Base-by-base conservation (phyloP, 179 eudicot genomes). In the Drosera spatulata region DNA sequence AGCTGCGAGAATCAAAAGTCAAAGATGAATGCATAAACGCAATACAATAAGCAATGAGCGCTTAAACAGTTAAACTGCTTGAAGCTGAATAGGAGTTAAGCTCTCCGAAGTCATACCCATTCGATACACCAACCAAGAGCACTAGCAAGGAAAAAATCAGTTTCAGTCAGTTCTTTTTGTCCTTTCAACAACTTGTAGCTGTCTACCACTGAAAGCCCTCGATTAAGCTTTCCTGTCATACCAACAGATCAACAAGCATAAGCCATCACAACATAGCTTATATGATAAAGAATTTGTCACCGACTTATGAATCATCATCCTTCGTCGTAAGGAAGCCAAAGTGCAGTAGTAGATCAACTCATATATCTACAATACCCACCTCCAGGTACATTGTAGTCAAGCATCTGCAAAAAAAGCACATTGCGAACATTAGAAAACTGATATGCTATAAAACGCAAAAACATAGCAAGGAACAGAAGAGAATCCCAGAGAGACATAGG, bases 111-210 rank as follows among this genome's bases (percentile, higher is more conserved):
- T 41, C 46, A 52, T 83, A 87, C 97, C 97, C 97, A 90, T 75
- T 90, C 97, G 64, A 90, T 81, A 75, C 97, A 90, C 97, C 97
- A 90, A 46, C 97, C 97, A 50, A 90, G 93, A 8, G 94, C 71
- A 58, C 76, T 75, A 46, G 97, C 77, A 52, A 71, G 93, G 69
- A 90, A 87, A 41, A 81, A 55, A 67, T 90, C 97, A 44, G 83
- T 87, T 51, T 81, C 82, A 11, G 74, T 73, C 37, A 85, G 71
- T 55, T 87, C 94, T 46, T 70, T 53, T 64, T 85, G 87, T 51
- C 72, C 75, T 70, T 82, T 77, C 58, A 90, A 74, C 75, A 90
- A 70, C 61, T 77, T 73, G 75, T 81, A 87, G 79, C 96, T 87
- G 73, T 90, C 96, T 65, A 90, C 64, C 43, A 90, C 97, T 7